These are phyloP conservation scores for Poterioochromonas sp. DNA, from an alignment of 352 stramenopile species.

Conservation along the genomic window DNA sequence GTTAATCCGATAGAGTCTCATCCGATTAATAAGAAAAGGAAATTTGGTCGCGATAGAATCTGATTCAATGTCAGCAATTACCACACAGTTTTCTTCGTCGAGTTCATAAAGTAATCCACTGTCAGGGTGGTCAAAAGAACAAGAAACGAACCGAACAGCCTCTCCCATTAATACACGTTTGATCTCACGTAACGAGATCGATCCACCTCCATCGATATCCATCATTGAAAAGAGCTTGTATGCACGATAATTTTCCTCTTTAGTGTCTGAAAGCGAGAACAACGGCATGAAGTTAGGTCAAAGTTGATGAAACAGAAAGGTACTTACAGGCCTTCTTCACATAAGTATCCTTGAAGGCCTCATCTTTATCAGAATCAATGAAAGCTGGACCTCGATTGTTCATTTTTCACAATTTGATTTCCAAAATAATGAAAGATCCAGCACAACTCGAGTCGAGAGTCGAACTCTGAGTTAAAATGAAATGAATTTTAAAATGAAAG, in stretches of 20 bases:
- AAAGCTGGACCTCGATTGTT: no score
- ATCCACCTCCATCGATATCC: conserved; percentile 26
- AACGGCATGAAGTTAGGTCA: no score
- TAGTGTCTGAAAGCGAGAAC: no score
- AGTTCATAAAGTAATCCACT: conserved; percentile 3
- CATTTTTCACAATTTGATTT: no score
- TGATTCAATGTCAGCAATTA: conserved; percentile 20
- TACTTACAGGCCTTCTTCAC: no score
- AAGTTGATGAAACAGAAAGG: no score
- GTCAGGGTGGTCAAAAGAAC: conserved; percentile 28
- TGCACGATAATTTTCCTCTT: conserved; percentile 33
- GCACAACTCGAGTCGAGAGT: no score
- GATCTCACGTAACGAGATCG: conserved; percentile 26
- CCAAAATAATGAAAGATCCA: no score
- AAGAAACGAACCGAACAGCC: background rate
- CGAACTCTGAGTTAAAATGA: no score
- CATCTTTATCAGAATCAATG: no score
- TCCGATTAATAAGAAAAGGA: background rate
- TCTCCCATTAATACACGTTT: conserved; percentile 23
- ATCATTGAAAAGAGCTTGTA: conserved; percentile 35
- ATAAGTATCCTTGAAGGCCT: no score
- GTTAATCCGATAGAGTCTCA: conserved; percentile 12
- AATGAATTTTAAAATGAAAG: no score
- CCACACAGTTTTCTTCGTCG: conserved; percentile 31
- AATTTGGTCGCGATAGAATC: background rate